Percentiles rank a stretch among this genome's conserved stretches.
These are phyloP conservation scores for Antrodiella citrinella DNA, from an alignment of 768 basidiomycete genomes.

Conservation along the genomic window DNA sequence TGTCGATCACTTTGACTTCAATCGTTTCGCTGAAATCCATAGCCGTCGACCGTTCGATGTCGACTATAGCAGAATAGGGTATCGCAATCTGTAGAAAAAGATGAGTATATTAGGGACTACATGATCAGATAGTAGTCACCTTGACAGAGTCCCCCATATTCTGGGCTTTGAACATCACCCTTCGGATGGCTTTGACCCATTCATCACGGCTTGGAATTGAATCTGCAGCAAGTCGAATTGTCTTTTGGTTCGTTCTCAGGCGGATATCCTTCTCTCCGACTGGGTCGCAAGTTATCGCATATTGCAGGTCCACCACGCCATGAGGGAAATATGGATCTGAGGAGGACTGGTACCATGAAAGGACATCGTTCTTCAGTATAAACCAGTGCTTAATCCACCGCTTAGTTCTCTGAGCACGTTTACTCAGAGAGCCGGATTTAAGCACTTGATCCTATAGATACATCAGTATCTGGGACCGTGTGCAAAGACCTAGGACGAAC, in stretches of 20 bases:
- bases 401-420: constrained; percentile 83
- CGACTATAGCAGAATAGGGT: constrained; percentile 82
- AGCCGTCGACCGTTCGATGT: constrained; percentile 80
- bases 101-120: neutral
- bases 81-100: constrained; percentile 65
- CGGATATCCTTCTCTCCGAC: constrained; percentile 72
- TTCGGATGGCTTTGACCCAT: constrained; percentile 93
- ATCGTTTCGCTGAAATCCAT: constrained; percentile 97
- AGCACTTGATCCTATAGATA: constrained; percentile 74
- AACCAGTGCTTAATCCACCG: constrained; percentile 97
- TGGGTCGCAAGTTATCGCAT: constrained; percentile 84
- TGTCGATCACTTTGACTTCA: constrained; percentile 87
- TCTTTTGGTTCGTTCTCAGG: constrained; percentile 75
- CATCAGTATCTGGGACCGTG: neutral
- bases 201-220: constrained; percentile 81
- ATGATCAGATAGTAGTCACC: constrained; percentile 30
- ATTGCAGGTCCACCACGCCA: constrained; percentile 91
- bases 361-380: constrained; percentile 87
- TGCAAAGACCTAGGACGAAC: constrained; percentile 33
- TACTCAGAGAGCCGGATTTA: constrained; percentile 85
- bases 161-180: constrained; percentile 92
- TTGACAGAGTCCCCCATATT: constrained; percentile 96
- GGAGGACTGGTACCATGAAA: constrained; percentile 95
- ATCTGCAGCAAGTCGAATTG: constrained; percentile 63
- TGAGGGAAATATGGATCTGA: constrained; percentile 99